These are phyloP conservation scores for Peronospora destructor DNA, from an alignment of 352 stramenopile species.

Conservation along the genomic window DNA sequence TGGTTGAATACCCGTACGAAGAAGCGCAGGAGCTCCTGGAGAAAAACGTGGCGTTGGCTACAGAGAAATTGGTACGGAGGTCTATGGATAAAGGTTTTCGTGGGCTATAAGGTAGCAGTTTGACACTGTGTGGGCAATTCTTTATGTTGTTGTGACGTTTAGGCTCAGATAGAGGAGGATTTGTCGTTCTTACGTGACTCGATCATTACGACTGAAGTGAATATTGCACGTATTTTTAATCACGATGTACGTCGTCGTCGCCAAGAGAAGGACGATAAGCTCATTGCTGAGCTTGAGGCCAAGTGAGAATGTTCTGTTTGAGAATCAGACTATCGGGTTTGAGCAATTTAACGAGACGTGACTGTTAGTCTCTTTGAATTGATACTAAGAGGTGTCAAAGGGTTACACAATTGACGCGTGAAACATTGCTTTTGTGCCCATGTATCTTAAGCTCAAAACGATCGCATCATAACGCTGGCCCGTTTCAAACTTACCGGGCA, in stretches of 20 bases:
- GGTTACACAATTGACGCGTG: too few species aligned
- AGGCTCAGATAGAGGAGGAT: constrained; percentile 85
- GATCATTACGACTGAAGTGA: constrained; percentile 97
- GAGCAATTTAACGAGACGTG: too few species aligned
- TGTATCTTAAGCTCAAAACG: too few species aligned
- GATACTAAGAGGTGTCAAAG: too few species aligned
- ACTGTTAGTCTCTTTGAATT: too few species aligned
- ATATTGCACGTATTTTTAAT: constrained; percentile 96
- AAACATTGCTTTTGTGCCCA: too few species aligned
- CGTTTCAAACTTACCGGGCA: too few species aligned
- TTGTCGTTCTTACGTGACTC: constrained; percentile 92
- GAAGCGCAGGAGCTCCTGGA: constrained; percentile 89
- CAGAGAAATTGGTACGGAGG: constrained; percentile 54
- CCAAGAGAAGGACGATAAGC: constrained; percentile 63
- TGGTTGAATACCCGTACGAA: constrained; percentile 97
- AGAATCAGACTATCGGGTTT: too few species aligned
- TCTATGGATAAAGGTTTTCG: neutral
- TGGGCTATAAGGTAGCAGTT: neutral
- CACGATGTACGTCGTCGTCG: constrained; percentile 89
- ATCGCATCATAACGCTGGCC: too few species aligned
- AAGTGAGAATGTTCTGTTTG: constrained; percentile 30
- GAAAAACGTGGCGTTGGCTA: constrained; percentile 61
- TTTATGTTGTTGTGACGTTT: neutral
- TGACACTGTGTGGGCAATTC: neutral
- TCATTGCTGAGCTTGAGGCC: constrained; percentile 55